Base-by-base conservation (phyloP, 257 asterid species). In the Petunia axillaris region DNA sequence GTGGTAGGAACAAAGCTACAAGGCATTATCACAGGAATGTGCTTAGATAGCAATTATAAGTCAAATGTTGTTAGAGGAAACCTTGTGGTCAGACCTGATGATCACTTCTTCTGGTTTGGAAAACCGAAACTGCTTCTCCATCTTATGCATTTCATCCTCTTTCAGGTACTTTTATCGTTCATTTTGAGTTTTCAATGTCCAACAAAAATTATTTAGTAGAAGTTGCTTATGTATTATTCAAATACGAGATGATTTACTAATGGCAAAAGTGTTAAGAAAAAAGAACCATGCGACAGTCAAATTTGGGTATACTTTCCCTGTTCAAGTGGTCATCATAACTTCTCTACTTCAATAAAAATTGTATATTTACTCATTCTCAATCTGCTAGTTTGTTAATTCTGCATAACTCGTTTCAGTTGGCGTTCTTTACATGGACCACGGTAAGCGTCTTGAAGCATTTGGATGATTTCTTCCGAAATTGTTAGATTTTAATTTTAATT, bases 321-420 rank as follows among this genome's bases (percentile, higher is more conserved):
- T 25, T 25, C 25, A 25, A 25, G 25, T 25, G 25, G 25, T 25
- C 25, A 25, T 50, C 55, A 53, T 53, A 10, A 53, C 58, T 53
- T 53, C 15, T 53, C 58, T 53, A 10, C n/a, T 53, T 53, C 4
- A 53, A 53, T 2, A 53, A 0, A 53, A 53, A 53, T 53, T 1
- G 11, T 38, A 64, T 64, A 4, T 8, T 67, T 43, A 43, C 11
- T 68, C 39, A 68, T 43, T 1, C 11, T 68, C 76, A 4, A 68
- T 44, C 13, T 44, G 5, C 44, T 68, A 2, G 46, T 44, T 41
- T 41, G 37, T 6, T 0, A 7, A 39, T 13, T 13, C 36, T 79
- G 87, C 94, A 91, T 93, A 93, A 89, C 89, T 93, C 97, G 7
- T 93, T 91, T 90, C 95, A 89, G 76, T 81, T 86, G 79, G 97